Base-by-base conservation (phyloP, 2,329 filamentous ascomycete genomes). In the Hirsutella rhossiliensis region DNA sequence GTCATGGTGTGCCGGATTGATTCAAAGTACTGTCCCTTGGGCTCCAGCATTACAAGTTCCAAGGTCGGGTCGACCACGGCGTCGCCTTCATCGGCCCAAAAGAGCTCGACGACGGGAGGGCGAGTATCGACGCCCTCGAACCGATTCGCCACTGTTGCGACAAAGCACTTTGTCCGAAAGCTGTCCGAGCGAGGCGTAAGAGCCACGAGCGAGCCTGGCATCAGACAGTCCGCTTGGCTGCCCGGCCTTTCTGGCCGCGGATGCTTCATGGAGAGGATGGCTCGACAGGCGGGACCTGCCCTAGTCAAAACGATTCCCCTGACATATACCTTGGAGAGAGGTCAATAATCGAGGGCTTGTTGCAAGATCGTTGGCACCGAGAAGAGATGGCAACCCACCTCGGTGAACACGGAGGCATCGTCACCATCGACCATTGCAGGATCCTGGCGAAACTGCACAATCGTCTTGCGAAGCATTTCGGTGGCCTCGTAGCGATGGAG, bases 11-110 rank as follows among this genome's bases (percentile, higher is more conserved):
- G 78, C 0, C 85, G 73, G 32, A 77, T 72, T 0, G 84, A 78
- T 59, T 96, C 89, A 49, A 78, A 95, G 56, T 88, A 94, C 1
- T 84, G 81, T 0, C 62, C 61, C 3, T 80, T 74, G 1, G 83
- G 73, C 56, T 95, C 87, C 0, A 95, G 65, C 85, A 95, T 94
- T 11, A 89, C 62, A 59, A 80, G 81, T 52, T 84, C 78, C 30
- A 74, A 61, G 15, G 74, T 71, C 0, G 87, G 79, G 53, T 95
- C 83, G 41, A 94, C 68, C 3, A 73, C 47, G 0, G 80, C 66
- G 20, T 88, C 75, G 3, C 76, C 64, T 0, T 68, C 54, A 8
- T 72, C 61, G 0, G 76, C 74, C 65, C 87, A 89, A 54, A 82
- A 82, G 0, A 95, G 66, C 50, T 95, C 87, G 15, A 95, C 73